Evolutionary conservation across 495 filamentous ascomycete species (phyloP), one percentile per base, ranked within the genome.

Genomic region (Rhypophila decipiens): DNA sequence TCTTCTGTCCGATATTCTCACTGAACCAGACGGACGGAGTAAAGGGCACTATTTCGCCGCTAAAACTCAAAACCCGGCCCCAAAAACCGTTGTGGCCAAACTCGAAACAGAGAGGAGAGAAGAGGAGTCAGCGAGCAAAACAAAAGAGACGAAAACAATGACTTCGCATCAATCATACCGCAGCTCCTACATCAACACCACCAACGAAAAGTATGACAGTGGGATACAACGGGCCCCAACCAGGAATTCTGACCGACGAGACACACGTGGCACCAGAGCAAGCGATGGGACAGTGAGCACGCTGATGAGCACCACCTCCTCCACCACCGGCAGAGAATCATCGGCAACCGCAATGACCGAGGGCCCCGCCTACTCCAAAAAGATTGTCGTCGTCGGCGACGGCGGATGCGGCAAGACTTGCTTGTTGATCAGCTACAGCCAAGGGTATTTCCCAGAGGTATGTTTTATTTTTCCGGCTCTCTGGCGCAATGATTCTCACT

Each of bases 391-490:
- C 17, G 93, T 98, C 19, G 93, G 93, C 44, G 93, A 98, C 68
- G 93, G 93, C 50, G 93, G 93, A 46, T 98, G 93, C 67, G 93
- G 93, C 55, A 98, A 98, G 84, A 98, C 93, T 5, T 98, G 94
- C 74, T 70, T 98, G 49, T 71, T 98, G 70, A 98, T 98, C 64
- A 95, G 89, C 62, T 98, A 97, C 68, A 94, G 88, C 51, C 88
- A 95, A 74, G 93, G 93, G 11, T 93, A 94, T 66, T 98, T 98
- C 64, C 93, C 93, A 66, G 94, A 98, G 86, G 93, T 96, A 74
- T 31, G n/a, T n/a, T n/a, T n/a, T n/a, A n/a, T n/a, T n/a, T n/a
- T n/a, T n/a, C n/a, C n/a, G n/a, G n/a, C n/a, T n/a, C n/a, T n/a
- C n/a, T n/a, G n/a, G n/a, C n/a, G n/a, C n/a, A n/a, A n/a, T n/a